A percentile compares a stretch with the other conserved stretches of the same genome.
Evolutionary conservation across 1,284 basidiomycete genomes (phyloP).

Genomic region (Afroboletus lepidellus): DNA sequence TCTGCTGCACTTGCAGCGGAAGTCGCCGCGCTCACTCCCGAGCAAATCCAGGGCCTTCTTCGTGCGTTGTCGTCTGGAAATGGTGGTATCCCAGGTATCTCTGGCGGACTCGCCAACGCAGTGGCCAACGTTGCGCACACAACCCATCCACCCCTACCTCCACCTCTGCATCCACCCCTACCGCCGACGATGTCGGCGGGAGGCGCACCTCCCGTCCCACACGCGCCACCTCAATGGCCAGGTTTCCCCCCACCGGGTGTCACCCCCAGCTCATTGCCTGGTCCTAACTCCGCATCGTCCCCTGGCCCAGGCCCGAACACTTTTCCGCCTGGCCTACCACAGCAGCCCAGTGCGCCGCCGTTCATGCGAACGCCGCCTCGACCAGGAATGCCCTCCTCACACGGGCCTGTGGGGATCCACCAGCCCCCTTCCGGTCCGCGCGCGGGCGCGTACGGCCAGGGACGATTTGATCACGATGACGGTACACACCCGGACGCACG

Average conservation of each 20-base stretch:
- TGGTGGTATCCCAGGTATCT: slow-evolving; percentile 26
- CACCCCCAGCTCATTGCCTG: slow-evolving; percentile 8
- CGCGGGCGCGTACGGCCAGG: slow-evolving; percentile 17
- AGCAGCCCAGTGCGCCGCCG: slow-evolving; percentile 7
- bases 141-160: slow-evolving; percentile 9
- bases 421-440: slow-evolving; percentile 28
- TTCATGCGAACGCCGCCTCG: slow-evolving; percentile 25
- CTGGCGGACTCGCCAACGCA: slow-evolving; percentile 31
- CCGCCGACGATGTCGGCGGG: slow-evolving; percentile 8
- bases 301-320: slow-evolving; percentile 4
- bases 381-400: slow-evolving; percentile 19
- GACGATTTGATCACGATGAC: slow-evolving; percentile 30
- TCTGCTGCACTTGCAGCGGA: slow-evolving; percentile 35
- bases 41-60: slow-evolving; percentile 58
- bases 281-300: background rate
- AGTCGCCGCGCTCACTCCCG: slow-evolving; percentile 58
- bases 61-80: slow-evolving; percentile 42
- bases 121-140: slow-evolving; percentile 27
- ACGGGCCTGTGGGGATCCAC: slow-evolving; percentile 12
- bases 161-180: slow-evolving; percentile 1
- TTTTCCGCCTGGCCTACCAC: slow-evolving; percentile 15
- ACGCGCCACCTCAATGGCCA: slow-evolving; percentile 25
- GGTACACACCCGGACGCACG: slow-evolving; percentile 21
- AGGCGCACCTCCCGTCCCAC: slow-evolving; percentile 7
- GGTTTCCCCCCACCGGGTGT: slow-evolving; percentile 13